phyloP scores from a whole-genome alignment of 352 stramenopile species.

The Phytophthora ramorum region DNA sequence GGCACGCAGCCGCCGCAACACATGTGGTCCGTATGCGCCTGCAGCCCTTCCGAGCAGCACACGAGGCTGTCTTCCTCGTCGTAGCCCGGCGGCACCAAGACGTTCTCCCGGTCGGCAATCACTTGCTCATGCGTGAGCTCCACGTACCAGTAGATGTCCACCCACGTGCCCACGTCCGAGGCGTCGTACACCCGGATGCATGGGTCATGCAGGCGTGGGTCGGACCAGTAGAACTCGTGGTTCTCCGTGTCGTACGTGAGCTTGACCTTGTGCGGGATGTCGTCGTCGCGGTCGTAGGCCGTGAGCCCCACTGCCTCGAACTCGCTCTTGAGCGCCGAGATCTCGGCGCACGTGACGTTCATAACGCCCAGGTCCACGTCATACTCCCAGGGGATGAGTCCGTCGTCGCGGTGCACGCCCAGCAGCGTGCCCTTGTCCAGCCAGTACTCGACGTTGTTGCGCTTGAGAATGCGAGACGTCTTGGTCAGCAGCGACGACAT shows the following conservation, averaged over 20 bases:
- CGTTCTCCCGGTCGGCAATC: constrained; percentile 43
- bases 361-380: constrained; percentile 84
- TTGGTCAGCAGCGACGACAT: constrained; percentile 77
- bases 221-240: constrained; percentile 82
- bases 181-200: constrained; percentile 81
- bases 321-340: constrained; percentile 72
- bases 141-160: constrained; percentile 88
- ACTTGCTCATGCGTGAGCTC: constrained; percentile 59
- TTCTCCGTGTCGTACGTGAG: constrained; percentile 88
- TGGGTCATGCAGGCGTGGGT: constrained; percentile 74
- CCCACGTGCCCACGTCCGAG: constrained; percentile 64
- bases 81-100: constrained; percentile 68
- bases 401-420: constrained; percentile 70
- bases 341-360: constrained; percentile 72
- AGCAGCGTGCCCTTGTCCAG: constrained; percentile 84
- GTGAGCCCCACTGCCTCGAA: constrained; percentile 67
- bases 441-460: constrained; percentile 81
- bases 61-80: constrained; percentile 70
- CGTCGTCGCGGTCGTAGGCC: constrained; percentile 72
- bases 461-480: constrained; percentile 66
- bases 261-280: constrained; percentile 84
- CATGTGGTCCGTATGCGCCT: constrained; percentile 71
- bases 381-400: constrained; percentile 84
- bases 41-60: constrained; percentile 76
- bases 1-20: constrained; percentile 80